Conservation (phyloP, 1,284 basidiomycete species). For the Taiwanofungus camphoratus region DNA sequence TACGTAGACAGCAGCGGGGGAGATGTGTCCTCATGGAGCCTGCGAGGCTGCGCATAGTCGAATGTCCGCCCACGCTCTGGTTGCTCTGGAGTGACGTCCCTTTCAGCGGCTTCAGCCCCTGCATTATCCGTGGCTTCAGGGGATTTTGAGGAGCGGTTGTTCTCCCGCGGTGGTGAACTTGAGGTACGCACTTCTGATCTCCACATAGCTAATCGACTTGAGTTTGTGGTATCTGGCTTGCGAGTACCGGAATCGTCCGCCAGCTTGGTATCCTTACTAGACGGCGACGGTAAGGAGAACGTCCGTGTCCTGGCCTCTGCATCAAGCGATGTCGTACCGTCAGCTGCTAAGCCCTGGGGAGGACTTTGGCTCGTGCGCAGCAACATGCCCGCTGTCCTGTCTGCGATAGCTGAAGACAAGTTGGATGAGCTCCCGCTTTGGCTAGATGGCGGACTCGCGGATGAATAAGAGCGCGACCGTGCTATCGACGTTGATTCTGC, state of each 20-base stretch:
- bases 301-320: constrained; percentile 5
- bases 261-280: neutral
- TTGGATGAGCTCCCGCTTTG: constrained; percentile 17
- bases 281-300: constrained; percentile 7
- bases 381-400: constrained; percentile 12
- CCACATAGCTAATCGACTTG: constrained; percentile 24
- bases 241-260: constrained; percentile 5
- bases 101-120: neutral
- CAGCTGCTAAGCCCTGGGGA: constrained; percentile 9
- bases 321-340: neutral
- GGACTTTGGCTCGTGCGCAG: constrained; percentile 13
- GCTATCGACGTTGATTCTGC: neutral
- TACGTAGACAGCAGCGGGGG: constrained; percentile 58
- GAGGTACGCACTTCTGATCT: constrained; percentile 23
- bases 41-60: constrained; percentile 56
- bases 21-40: constrained; percentile 46
- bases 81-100: constrained; percentile 4
- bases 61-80: constrained; percentile 16
- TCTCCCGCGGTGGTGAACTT: constrained; percentile 1
- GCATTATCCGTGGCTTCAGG: neutral
- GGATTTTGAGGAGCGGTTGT: neutral
- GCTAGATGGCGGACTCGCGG: constrained; percentile 17
- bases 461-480: constrained; percentile 9
- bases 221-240: constrained; percentile 11
- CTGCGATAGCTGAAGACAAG: constrained; percentile 13